phyloP scores from a whole-genome alignment of 2,329 filamentous ascomycete species.

The Fusarium sp. region DNA sequence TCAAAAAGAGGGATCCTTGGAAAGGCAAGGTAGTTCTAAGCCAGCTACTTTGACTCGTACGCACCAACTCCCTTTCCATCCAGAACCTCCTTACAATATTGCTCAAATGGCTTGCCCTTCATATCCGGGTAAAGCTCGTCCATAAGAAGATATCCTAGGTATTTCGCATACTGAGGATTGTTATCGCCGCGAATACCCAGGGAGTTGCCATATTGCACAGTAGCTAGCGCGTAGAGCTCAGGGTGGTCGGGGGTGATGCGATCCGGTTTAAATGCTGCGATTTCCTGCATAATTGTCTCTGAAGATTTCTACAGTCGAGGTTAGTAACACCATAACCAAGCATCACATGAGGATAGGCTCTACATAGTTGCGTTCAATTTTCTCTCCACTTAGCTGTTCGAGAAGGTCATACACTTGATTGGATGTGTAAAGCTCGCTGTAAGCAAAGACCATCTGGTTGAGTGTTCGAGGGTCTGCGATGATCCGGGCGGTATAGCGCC shows the following conservation, averaged over 20 bases:
- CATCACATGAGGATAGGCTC: neutral
- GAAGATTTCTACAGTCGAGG: neutral
- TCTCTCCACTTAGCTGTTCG: conserved; percentile 65
- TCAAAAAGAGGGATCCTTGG: too few relatives aligned
- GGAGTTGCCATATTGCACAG: conserved; percentile 57
- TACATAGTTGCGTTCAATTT: conserved; percentile 48
- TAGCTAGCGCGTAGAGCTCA: neutral
- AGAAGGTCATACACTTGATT: conserved; percentile 63
- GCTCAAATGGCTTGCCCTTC: too few relatives aligned
- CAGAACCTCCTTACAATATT: too few relatives aligned
- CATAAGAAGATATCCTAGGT: too few relatives aligned
- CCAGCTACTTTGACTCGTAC: too few relatives aligned
- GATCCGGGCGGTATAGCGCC: conserved; percentile 65
- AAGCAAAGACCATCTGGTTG: conserved; percentile 66
- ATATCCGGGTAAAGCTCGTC: too few relatives aligned
- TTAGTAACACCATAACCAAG: neutral
- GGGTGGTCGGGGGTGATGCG: too few relatives aligned
- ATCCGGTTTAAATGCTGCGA: too few relatives aligned
- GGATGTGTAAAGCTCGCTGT: conserved; percentile 60
- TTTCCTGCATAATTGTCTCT: too few relatives aligned
- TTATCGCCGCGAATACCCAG: conserved; percentile 68
- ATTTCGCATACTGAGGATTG: conserved; percentile 34
- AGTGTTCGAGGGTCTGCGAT: conserved; percentile 66
- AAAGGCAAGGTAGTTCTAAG: too few relatives aligned
- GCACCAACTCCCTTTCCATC: too few relatives aligned